Percentiles rank a stretch among this genome's conserved stretches.
Evolutionary conservation across 371 early-diverging fungal species (phyloP).

Genomic region (Saksenaea vasiformis): DNA sequence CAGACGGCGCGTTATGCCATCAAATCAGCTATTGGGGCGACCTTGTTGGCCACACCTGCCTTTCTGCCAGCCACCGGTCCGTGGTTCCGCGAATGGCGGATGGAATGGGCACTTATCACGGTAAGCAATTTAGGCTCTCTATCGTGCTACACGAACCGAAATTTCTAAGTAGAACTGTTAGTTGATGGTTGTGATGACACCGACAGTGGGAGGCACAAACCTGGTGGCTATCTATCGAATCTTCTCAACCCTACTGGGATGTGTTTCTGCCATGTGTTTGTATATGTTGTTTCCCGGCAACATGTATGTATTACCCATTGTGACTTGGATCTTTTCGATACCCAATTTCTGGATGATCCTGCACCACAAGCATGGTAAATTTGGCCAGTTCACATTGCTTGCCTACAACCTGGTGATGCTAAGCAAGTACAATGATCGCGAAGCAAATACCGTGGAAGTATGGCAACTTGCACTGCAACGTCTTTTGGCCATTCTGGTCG

Average conservation of each 20-base stretch:
- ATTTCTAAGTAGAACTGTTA: slow-evolving; percentile 5
- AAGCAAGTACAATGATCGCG: slow-evolving; percentile 71
- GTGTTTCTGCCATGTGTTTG: slow-evolving; percentile 57
- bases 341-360: slow-evolving; percentile 74
- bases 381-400: slow-evolving; percentile 77
- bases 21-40: slow-evolving; percentile 65
- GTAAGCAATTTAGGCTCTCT: too few relatives aligned
- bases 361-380: slow-evolving; percentile 69
- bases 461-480: slow-evolving; percentile 64
- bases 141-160: too few relatives aligned
- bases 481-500: slow-evolving; percentile 68
- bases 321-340: slow-evolving; percentile 70
- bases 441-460: slow-evolving; percentile 65
- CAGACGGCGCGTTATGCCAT: slow-evolving; percentile 72
- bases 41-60: slow-evolving; percentile 66
- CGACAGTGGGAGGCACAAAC: slow-evolving; percentile 86
- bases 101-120: slow-evolving; percentile 85
- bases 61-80: slow-evolving; percentile 62
- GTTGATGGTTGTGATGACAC: slow-evolving; percentile 83
- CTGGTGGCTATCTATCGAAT: slow-evolving; percentile 73
- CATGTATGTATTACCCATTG: slow-evolving; percentile 48
- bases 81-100: slow-evolving; percentile 64
- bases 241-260: slow-evolving; percentile 74
- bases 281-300: slow-evolving; percentile 62
- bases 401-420: slow-evolving; percentile 80